Evolutionary conservation across 164 flowering plant genomes (phyloP).

Genomic region (Cinnamomum chago): DNA sequence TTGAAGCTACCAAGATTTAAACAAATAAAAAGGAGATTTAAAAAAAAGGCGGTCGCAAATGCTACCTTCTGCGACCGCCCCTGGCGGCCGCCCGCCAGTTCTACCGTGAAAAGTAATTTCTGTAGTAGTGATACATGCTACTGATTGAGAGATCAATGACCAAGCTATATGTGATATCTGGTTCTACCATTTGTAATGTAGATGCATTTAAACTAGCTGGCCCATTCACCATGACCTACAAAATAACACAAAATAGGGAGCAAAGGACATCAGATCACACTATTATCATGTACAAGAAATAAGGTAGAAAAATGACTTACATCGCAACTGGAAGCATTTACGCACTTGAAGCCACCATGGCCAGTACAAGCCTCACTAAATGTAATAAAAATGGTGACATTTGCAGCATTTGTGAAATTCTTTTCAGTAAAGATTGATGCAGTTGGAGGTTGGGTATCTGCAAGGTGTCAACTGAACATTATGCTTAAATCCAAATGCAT

Average conservation of each 20-base stretch:
- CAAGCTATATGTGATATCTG: conserved; percentile 34
- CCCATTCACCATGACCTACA: conserved; percentile 38
- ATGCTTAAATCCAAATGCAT: no score
- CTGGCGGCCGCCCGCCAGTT: no score
- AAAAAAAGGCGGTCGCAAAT: no score
- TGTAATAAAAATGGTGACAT: conserved; percentile 30
- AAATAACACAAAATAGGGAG: conserved; percentile 1
- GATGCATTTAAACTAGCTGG: conserved; percentile 40
- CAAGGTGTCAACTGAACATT: no score
- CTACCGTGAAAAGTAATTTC: no score
- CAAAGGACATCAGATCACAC: not conserved
- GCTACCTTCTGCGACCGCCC: no score
- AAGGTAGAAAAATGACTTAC: conserved; percentile 26
- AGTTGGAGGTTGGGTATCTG: no score
- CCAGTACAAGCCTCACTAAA: conserved; percentile 53
- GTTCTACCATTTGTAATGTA: conserved; percentile 31
- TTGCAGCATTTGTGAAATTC: conserved; percentile 40
- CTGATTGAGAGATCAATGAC: conserved; percentile 26
- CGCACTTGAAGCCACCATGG: conserved; percentile 49
- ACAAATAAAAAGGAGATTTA: no score
- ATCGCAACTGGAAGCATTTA: conserved; percentile 42
- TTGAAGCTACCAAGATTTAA: no score
- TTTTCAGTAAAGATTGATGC: conserved; percentile 37
- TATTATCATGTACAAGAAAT: not conserved
- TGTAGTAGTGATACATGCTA: conserved; percentile 17